A percentile compares a stretch with the other conserved stretches of the same genome.
Conservation (phyloP, 192 early-diverging fungal species). For the Entomortierella lignicola region DNA sequence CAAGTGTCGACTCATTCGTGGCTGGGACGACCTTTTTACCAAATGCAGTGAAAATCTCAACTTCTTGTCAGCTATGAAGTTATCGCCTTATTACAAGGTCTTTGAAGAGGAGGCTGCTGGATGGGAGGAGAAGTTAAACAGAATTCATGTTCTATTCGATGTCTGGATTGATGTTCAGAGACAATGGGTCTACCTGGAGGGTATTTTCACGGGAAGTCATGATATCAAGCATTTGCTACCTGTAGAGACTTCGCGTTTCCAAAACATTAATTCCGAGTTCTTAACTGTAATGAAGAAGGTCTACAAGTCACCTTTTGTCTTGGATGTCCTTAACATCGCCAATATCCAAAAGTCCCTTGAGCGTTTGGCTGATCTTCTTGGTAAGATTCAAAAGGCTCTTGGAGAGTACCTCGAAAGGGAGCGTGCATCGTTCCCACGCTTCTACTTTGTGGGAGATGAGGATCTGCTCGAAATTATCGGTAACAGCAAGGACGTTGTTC, state of each 20-base stretch:
- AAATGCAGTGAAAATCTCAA: slow-evolving; percentile 96
- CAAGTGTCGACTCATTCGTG: slow-evolving; percentile 95
- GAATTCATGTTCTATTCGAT: slow-evolving; percentile 96
- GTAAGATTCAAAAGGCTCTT: slow-evolving; percentile 97
- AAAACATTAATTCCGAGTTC: slow-evolving; percentile 98
- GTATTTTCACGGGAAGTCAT: slow-evolving; percentile 95
- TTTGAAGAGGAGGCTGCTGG: slow-evolving; percentile 96
- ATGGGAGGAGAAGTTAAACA: slow-evolving; percentile 98
- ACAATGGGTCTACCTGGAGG: slow-evolving; percentile 99
- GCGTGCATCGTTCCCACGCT: slow-evolving; percentile 96
- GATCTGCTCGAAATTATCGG: slow-evolving; percentile 99
- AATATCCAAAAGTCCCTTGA: slow-evolving; percentile 97
- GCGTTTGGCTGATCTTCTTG: slow-evolving; percentile 90
- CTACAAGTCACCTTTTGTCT: slow-evolving; percentile 96
- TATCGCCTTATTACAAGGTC: slow-evolving; percentile 96
- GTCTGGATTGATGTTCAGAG: slow-evolving; percentile 99
- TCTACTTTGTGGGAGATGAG: slow-evolving; percentile 99
- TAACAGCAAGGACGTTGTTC: slow-evolving; percentile 93
- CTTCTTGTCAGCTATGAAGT: slow-evolving; percentile 96
- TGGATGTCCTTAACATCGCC: slow-evolving; percentile 93
- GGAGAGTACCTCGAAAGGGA: slow-evolving; percentile 99
- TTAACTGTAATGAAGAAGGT: slow-evolving; percentile 99
- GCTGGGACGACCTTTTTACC: slow-evolving; percentile 98
- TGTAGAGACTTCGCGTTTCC: slow-evolving; percentile 95
- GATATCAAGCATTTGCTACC: slow-evolving; percentile 99